Base-by-base conservation (phyloP, 2,329 filamentous ascomycete species). In the Aspergillus clavatus region DNA sequence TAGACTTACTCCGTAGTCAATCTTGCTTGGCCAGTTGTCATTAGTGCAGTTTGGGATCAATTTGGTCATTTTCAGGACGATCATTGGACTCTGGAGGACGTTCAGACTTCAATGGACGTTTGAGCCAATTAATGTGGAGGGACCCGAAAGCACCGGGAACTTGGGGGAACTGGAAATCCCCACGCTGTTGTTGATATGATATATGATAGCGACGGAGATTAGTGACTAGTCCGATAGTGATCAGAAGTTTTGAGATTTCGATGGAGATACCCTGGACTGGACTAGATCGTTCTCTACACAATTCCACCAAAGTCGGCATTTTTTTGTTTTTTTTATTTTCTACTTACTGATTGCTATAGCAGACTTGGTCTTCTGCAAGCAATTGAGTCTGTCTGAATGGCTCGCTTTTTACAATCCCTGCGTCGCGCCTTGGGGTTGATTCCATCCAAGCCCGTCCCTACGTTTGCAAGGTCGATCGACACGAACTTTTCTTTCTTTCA, bases 401-500 rank as follows among this genome's bases (percentile, higher is more conserved):
- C 62, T 59, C 64, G 64, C 49, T 35, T 68, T 35, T 50, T 66
- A 23, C 62, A 61, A 31, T 58, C 58, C 11, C 43, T 67, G 28
- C 62, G 62, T 38, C 61, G 57, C 43, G 45, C 58, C 43, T 38
- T 68, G 37, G 65, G 65, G 24, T 45, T 53, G 45, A 49, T 50
- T 29, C 29, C 58, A 7, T 38, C 59, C 22, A 40, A 41, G 19
- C 35, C 57, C 8, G 23, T 53, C 37, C 28, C 46, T 22, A 40
- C 46, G 19, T 61, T 59, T 42, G 18, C 53, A 23, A 51, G 59
- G 18, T 59, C 65, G 12, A 62, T 68, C 37, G 56, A 71, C 45
- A 63, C 66, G 7, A 57, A 71, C 45, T 69, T 70, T 47, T 62
- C 65, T 24, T 48, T 60, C 28, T 68, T 71, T 47, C 60, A 56